Conservation (phyloP, 164 flowering plant species). For the Nymphaea colorata region DNA sequence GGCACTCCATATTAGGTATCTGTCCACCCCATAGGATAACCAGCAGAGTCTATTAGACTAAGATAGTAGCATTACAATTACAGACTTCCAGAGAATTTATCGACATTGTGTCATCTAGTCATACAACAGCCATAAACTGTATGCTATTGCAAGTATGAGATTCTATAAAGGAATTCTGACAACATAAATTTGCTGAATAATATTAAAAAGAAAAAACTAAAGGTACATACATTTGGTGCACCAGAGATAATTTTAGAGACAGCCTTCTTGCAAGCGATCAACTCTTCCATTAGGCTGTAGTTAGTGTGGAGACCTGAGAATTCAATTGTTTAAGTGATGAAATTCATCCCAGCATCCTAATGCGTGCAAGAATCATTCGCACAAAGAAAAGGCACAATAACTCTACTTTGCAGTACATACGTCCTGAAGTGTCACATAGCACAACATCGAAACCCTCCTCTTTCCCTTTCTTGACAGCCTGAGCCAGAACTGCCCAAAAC, state of each 20-base stretch:
- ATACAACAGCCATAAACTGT: too few species aligned
- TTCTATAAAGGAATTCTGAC: too few species aligned
- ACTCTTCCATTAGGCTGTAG: slow-evolving; percentile 91
- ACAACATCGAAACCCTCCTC: slow-evolving; percentile 72
- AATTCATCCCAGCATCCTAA: background rate
- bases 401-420: slow-evolving; percentile 31
- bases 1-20: too few species aligned
- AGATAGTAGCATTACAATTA: too few species aligned
- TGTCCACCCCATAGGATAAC: too few species aligned
- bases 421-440: slow-evolving; percentile 96
- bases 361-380: background rate
- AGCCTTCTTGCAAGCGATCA: slow-evolving; percentile 82
- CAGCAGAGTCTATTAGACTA: too few species aligned
- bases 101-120: too few species aligned
- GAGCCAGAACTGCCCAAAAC: slow-evolving; percentile 77
- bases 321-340: slow-evolving; percentile 3
- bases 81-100: too few species aligned
- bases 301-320: slow-evolving; percentile 84
- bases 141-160: too few species aligned
- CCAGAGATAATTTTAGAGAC: slow-evolving; percentile 63
- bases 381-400: background rate
- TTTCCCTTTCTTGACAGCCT: slow-evolving; percentile 92
- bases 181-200: too few species aligned
- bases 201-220: too few species aligned
- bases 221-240: slow-evolving; percentile 76